phyloP scores from a whole-genome alignment of 495 filamentous ascomycete species.

The Poronia punctata region DNA sequence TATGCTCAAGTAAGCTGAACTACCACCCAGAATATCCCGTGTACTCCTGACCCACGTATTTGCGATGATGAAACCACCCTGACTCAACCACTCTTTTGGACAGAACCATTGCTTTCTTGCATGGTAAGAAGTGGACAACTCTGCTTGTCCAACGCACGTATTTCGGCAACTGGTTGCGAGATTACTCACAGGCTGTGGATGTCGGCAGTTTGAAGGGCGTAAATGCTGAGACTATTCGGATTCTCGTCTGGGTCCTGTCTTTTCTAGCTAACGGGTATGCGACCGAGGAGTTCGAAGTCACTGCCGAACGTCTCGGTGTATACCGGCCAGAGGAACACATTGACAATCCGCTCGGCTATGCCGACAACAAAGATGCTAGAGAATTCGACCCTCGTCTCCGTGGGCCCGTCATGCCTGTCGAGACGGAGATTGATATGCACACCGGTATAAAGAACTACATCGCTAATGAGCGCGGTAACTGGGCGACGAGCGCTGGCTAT shows the following conservation, averaged over 20 bases:
- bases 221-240: conserved; percentile 81
- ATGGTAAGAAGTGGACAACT: conserved; percentile 90
- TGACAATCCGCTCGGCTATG: conserved; percentile 84
- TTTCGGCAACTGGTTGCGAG: conserved; percentile 76
- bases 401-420: conserved; percentile 61
- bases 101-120: conserved; percentile 69
- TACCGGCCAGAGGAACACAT: conserved; percentile 97
- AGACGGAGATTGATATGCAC: conserved; percentile 73
- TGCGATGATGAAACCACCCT: neutral
- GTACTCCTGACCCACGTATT: neutral
- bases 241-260: conserved; percentile 84
- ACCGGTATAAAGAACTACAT: conserved; percentile 99
- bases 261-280: conserved; percentile 95
- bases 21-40: too few relatives aligned
- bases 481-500: conserved; percentile 88
- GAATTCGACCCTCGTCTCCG: conserved; percentile 79
- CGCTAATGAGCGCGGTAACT: conserved; percentile 75
- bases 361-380: conserved; percentile 79
- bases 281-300: conserved; percentile 96
- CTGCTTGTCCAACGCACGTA: conserved; percentile 86
- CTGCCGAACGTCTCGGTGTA: conserved; percentile 78
- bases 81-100: neutral
- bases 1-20: conserved; percentile 58
- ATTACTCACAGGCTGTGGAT: conserved; percentile 86
- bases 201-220: conserved; percentile 85